phyloP scores from a whole-genome alignment of 345 rosid species.

The Aethionema arabicum region DNA sequence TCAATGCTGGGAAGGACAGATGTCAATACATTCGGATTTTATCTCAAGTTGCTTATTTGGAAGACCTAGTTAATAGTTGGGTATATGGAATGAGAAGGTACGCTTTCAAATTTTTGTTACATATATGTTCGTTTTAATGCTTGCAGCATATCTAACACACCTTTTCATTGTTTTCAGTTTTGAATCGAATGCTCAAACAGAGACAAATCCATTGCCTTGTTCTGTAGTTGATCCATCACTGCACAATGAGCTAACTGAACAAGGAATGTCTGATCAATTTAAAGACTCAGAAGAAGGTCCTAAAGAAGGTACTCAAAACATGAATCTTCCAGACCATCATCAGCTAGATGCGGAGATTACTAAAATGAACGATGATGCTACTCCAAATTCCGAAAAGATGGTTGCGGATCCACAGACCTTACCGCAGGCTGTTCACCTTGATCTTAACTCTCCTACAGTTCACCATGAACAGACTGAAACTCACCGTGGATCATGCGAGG shows the following conservation, averaged over 20 bases:
- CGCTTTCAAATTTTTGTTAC: conserved; percentile 15
- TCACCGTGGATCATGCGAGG: conserved; percentile 32
- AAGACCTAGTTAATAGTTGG: conserved; percentile 91
- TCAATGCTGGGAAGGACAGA: conserved; percentile 81
- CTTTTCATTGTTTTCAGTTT: conserved; percentile 59
- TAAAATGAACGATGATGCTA: conserved; percentile 29
- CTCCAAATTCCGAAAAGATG: conserved; percentile 23
- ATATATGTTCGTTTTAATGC: conserved; percentile 21
- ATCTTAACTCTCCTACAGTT: conserved; percentile 39
- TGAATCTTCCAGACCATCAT: conserved; percentile 31
- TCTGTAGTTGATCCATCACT: conserved; percentile 36
- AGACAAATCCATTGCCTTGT: conserved; percentile 39
- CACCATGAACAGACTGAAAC: conserved; percentile 42
- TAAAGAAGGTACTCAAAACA: conserved; percentile 35
- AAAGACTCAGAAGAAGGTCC: conserved; percentile 38
- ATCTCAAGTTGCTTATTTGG: conserved; percentile 91
- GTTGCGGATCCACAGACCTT: conserved; percentile 24
- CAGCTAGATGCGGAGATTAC: conserved; percentile 24
- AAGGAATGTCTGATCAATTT: conserved; percentile 32
- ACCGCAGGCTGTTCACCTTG: conserved; percentile 29
- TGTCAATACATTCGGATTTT: conserved; percentile 66
- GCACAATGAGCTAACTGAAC: conserved; percentile 37
- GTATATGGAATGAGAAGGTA: conserved; percentile 84
- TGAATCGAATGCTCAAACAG: conserved; percentile 51
- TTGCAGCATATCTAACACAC: conserved; percentile 33